Conservation (phyloP, 257 asterid genomes). For the Ilex asprella region DNA sequence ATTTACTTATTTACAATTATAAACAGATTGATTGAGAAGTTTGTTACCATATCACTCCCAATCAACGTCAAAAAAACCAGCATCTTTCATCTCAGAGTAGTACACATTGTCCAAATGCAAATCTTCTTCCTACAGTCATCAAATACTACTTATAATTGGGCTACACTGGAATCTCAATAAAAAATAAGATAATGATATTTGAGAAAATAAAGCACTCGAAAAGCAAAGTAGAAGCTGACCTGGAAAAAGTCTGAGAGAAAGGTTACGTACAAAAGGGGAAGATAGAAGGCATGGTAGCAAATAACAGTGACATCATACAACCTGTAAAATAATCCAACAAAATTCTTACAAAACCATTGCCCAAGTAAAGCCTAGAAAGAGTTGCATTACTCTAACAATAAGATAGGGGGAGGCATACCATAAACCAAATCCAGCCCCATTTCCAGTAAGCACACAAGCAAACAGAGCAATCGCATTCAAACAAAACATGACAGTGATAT, state of each 20-base stretch:
- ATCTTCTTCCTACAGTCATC: constrained; percentile 30
- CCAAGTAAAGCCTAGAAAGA: background rate
- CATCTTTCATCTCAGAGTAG: constrained; percentile 45
- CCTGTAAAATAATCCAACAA: constrained; percentile 21
- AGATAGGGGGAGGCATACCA: constrained; percentile 18
- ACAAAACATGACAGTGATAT: constrained; percentile 29
- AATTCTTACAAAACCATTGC: background rate
- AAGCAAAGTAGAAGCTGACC: constrained; percentile 10
- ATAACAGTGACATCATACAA: constrained; percentile 21
- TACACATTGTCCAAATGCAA: constrained; percentile 34
- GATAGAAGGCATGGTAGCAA: constrained; percentile 36
- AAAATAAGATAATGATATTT: no score
- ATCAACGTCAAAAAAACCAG: constrained; percentile 40
- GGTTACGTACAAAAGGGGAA: constrained; percentile 34
- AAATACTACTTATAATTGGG: background rate
- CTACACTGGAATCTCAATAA: background rate
- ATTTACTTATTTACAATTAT: constrained; percentile 17
- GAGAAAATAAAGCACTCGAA: background rate
- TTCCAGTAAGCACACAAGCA: constrained; percentile 31
- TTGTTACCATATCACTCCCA: constrained; percentile 27
- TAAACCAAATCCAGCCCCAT: constrained; percentile 32
- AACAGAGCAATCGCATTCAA: constrained; percentile 24
- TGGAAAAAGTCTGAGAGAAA: constrained; percentile 39
- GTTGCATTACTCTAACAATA: background rate
- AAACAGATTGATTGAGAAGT: constrained; percentile 7